Percentiles rank a stretch among this genome's conserved stretches.
Evolutionary conservation across 352 stramenopile species (phyloP).

Genomic region (Phytophthora sp.): DNA sequence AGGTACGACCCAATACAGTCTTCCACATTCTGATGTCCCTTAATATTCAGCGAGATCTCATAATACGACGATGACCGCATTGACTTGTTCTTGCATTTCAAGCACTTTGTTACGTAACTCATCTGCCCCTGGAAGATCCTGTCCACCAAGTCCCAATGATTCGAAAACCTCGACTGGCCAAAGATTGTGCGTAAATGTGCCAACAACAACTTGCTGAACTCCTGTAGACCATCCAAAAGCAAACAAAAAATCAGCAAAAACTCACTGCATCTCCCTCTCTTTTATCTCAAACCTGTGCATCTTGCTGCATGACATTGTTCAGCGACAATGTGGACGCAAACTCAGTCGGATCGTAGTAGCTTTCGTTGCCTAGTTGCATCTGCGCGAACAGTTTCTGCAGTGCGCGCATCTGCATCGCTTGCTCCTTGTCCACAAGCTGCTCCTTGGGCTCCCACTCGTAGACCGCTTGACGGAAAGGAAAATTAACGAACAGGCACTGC

Average conservation of each 20-base stretch:
- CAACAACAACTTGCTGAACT: conserved; percentile 89
- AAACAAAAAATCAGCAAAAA: conserved; percentile 8
- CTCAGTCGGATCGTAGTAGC: conserved; percentile 76
- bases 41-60: conserved; percentile 90
- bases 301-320: conserved; percentile 87
- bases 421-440: conserved; percentile 47
- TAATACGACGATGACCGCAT: conserved; percentile 75
- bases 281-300: conserved; percentile 76
- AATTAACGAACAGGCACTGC: conserved; percentile 81
- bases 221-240: conserved; percentile 49
- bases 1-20: conserved; percentile 79
- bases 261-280: neutral
- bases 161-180: conserved; percentile 55
- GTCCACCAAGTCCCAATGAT: conserved; percentile 74
- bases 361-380: conserved; percentile 81
- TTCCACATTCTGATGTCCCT: conserved; percentile 75
- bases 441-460: conserved; percentile 83
- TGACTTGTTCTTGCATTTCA: conserved; percentile 73
- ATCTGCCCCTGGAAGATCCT: conserved; percentile 83
- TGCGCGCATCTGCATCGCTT: conserved; percentile 76
- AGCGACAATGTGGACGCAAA: conserved; percentile 81
- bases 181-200: conserved; percentile 83
- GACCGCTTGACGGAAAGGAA: conserved; percentile 72
- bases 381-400: conserved; percentile 85
- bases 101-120: conserved; percentile 86